Base-by-base conservation (phyloP, 345 rosid genomes). In the Arabis hirsuta region DNA sequence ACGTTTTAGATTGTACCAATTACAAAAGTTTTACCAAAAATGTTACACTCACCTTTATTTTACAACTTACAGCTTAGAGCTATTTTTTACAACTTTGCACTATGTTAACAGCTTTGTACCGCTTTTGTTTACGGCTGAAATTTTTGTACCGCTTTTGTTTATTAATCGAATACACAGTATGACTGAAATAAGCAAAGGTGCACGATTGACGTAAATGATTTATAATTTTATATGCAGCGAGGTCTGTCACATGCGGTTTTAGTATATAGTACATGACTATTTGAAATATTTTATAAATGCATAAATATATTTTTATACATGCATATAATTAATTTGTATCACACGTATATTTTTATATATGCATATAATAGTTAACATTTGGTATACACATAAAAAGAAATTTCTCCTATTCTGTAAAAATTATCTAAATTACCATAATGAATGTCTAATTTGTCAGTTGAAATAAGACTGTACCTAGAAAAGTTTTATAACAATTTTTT, bases 141-240 rank as follows among this genome's bases (percentile, higher is more conserved):
- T 16, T 16, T 16, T 16, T 16, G 16, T 16, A 16, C 16, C 16
- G 16, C 16, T 16, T 16, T 16, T 16, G 16, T 16, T 16, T 16
- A 16, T 0, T 0, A 16, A 16, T 16, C 16, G n/a, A n/a, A n/a
- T n/a, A n/a, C n/a, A n/a, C n/a, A n/a, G 6, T 13, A 36, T 66
- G 7, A 27, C 13, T 63, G 68, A 76, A 61, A 72, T 22, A 72
- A 57, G 54, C 46, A 73, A 51, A 66, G 65, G 79, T 83, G 82
- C 86, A 86, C 86, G 88, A 84, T 82, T 81, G 85, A 43, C 56
- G 42, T 68, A 55, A 45, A 46, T 62, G 7, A 51, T 36, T 22
- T 36, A 34, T 34, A 34, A 6, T 34, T 34, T 34, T 34, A 67
- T 39, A 27, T 67, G 59, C 51, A 36, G 41, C 41, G 41, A 36